Evolutionary conservation across 2,329 filamentous ascomycete species (phyloP).

Genomic region (Beauveria brongniartii): DNA sequence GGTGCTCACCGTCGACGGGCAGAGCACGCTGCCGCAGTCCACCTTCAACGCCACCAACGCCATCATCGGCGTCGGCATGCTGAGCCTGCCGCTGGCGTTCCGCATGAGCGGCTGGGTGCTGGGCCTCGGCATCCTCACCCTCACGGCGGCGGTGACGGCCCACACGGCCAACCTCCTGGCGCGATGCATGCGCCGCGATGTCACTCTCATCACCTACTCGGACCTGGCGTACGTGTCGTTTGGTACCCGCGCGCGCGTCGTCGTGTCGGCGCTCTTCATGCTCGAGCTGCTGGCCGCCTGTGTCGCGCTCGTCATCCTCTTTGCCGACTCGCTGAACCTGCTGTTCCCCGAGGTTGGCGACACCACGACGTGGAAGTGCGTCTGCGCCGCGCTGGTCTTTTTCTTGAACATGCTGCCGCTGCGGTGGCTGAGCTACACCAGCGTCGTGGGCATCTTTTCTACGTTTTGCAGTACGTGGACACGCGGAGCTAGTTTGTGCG

Average conservation of each 20-base stretch:
- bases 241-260: conserved; percentile 69
- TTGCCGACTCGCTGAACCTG: conserved; percentile 78
- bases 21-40: conserved; percentile 92
- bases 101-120: conserved; percentile 84
- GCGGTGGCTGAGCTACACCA: conserved; percentile 78
- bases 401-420: conserved; percentile 81
- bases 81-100: conserved; percentile 82
- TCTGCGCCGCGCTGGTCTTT: conserved; percentile 71
- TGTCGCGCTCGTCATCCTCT: conserved; percentile 85
- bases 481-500: background rate
- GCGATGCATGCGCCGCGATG: conserved; percentile 81
- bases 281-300: conserved; percentile 81
- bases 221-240: conserved; percentile 90
- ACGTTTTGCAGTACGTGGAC: conserved; percentile 73
- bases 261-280: conserved; percentile 79
- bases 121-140: conserved; percentile 65
- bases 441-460: conserved; percentile 83
- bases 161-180: conserved; percentile 83
- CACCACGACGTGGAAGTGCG: conserved; percentile 70
- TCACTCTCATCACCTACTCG: conserved; percentile 83
- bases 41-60: conserved; percentile 96
- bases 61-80: conserved; percentile 78
- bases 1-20: conserved; percentile 76
- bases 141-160: conserved; percentile 66
- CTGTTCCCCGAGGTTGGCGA: conserved; percentile 63